A percentile compares a stretch with the other conserved stretches of the same genome.
These are phyloP conservation scores for Hyphopichia pseudoburtonii DNA, from an alignment of 1,139 yeast species.

Conservation along the genomic window DNA sequence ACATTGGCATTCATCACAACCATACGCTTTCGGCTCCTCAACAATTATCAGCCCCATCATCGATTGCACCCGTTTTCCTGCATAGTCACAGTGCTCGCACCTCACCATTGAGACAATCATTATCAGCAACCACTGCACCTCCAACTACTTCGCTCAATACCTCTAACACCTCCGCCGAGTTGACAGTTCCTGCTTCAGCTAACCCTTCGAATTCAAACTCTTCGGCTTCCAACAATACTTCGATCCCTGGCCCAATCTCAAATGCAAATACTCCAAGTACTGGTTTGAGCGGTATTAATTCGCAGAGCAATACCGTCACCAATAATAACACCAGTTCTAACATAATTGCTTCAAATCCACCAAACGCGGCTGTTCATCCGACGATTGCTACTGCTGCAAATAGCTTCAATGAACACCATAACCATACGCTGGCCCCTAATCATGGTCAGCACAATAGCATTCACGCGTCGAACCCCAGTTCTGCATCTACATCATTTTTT, in stretches of 20 bases:
- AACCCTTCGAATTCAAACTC: neutral
- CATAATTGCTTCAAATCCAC: neutral
- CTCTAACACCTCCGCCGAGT: conserved; percentile 1
- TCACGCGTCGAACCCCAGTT: neutral
- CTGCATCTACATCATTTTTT: conserved; percentile 4
- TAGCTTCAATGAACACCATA: neutral
- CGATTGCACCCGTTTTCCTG: neutral
- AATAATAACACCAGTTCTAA: neutral
- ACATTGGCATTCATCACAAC: neutral
- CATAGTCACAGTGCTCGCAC: conserved; percentile 5
- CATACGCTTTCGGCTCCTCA: conserved; percentile 1
- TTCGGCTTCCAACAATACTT: neutral
- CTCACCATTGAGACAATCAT: conserved; percentile 8
- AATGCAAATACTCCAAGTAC: neutral
- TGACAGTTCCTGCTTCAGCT: neutral
- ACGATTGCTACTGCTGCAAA: conserved; percentile 2
- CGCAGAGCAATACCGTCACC: neutral
- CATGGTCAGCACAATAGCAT: conserved; percentile 1
- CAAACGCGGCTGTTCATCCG: neutral
- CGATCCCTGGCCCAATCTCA: neutral
- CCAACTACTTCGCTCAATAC: conserved; percentile 2
- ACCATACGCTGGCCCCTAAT: neutral
- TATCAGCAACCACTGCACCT: conserved; percentile 1
- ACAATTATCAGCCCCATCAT: conserved; percentile 1
- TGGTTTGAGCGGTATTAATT: neutral